Evolutionary conservation across 371 early-diverging fungal species (phyloP), one percentile per base, ranked within the genome.

Genomic region (Rhizomucor pusillus): DNA sequence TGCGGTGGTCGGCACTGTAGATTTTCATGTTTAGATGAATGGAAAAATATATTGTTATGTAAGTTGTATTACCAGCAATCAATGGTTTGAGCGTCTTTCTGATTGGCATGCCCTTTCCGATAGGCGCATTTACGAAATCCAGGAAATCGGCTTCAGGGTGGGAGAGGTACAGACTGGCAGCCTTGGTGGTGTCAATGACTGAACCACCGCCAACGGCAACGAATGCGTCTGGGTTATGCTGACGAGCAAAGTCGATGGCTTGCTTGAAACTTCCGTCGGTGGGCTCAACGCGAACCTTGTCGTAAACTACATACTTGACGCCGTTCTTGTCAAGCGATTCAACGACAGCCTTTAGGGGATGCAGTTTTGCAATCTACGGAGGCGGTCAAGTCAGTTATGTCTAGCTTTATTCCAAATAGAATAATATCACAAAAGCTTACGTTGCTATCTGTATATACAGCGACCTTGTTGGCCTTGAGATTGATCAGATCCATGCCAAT

Each of bases 161-260:
- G 40, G 84, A 75, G 25, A 82, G 75, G 67, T 92, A 93, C 67
- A 94, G 73, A 62, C 91, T 93, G 40, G 93, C 95, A 25, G 92
- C 95, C 69, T 94, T 94, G 54, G 91, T 81, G 10, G 95, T 94
- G 63, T 94, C 95, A 56, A 94, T 93, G 25, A 89, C 90, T 1
- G 92, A 91, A n/a, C 95, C 95, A 54, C 94, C 95, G 50, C 95
- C 95, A 5, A 94, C 92, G 16, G 95, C 95, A n/a, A 94, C 80
- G 62, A 91, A 88, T 3, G 90, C 86, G 63, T 90, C 93, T 14
- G 91, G 90, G 35, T 71, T 66, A 56, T 92, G 85, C 22, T 71
- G 48, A 56, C 88, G 84, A 39, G 90, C 87, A 52, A 89, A 92
- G 5, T 82, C 85, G 57, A 94, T 92, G 16, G 93, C 93, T 18